Evolutionary conservation across 129 eudicot species (phyloP), one percentile per base, ranked within the genome.

Genomic region (Ambrosia trifida): DNA sequence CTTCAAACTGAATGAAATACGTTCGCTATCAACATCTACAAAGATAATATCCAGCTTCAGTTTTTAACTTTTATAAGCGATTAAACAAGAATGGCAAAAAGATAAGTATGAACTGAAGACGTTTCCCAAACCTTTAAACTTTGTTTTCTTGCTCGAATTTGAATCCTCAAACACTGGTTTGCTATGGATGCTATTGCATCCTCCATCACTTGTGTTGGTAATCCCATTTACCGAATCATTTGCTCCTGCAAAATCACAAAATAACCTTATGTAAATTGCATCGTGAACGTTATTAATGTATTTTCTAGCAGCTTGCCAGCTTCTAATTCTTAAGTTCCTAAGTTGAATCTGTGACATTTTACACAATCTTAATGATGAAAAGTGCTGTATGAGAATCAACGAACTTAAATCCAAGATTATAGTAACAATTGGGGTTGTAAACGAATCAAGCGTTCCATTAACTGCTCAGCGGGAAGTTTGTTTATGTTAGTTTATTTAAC

Each of bases 81-180:
- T 0, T 14, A 66, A 32, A 16, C 49, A 13, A 54, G 31, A 14
- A 11, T 2, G 11, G 3, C 5, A 28, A 47, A 28, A 47, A 38
- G 6, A 31, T 0, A 17, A 0, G 35, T 5, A 31, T 36, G 16
- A 45, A 69, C 49, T 20, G 28, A 51, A 24, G 31, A 31, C 11
- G 6, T 70, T 81, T 80, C 86, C 85, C 16, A 70, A 11, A 70
- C 72, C 86, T 70, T 67, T 84, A 5, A 78, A 33, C 79, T 79
- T 86, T 28, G 68, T 78, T 50, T 41, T 78, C 38, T 74, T 77
- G 62, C 76, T 66, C 6, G 64, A 60, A 56, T 70, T 76, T 32
- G 70, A n/a, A 49, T 66, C 76, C 50, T 63, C 80, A 58, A 58
- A 54, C 30, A 35, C 32, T 47, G 76, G 65, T 45, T 50, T 65